These are phyloP conservation scores for Boletus sp. DNA, from an alignment of 768 basidiomycete species.

Conservation along the genomic window DNA sequence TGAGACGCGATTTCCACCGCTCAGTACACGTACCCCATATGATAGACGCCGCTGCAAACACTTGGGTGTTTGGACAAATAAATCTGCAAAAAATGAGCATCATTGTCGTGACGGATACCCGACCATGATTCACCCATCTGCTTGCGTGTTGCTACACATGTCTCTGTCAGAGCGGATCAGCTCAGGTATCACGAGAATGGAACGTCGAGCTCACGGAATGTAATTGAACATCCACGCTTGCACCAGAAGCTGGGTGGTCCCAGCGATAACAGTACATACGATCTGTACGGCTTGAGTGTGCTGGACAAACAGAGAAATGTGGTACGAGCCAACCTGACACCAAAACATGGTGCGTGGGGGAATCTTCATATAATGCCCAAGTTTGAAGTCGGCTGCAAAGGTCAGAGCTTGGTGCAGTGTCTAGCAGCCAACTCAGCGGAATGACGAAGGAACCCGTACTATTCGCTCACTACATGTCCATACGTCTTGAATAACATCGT, in stretches of 20 bases:
- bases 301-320: background rate
- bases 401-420: conserved; percentile 48
- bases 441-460: no score
- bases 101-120: background rate
- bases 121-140: conserved; percentile 29
- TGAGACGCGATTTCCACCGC: conserved; percentile 4
- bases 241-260: conserved; percentile 72
- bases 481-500: conserved; percentile 88
- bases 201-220: conserved; percentile 44
- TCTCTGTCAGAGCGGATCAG: conserved; percentile 33
- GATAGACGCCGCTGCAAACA: conserved; percentile 55
- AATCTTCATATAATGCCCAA: conserved; percentile 64
- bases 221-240: conserved; percentile 69
- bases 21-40: conserved; percentile 37
- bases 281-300: conserved; percentile 36
- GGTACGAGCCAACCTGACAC: conserved; percentile 45
- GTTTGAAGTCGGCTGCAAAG: conserved; percentile 78
- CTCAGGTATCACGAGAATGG: background rate
- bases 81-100: conserved; percentile 33
- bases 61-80: conserved; percentile 52
- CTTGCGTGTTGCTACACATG: conserved; percentile 45
- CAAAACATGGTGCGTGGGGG: conserved; percentile 74
- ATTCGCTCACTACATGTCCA: conserved; percentile 58
- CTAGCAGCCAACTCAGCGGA: conserved; percentile 7
- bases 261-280: conserved; percentile 62